Conservation (phyloP, 768 basidiomycete species). For the Termitomyces sp. region DNA sequence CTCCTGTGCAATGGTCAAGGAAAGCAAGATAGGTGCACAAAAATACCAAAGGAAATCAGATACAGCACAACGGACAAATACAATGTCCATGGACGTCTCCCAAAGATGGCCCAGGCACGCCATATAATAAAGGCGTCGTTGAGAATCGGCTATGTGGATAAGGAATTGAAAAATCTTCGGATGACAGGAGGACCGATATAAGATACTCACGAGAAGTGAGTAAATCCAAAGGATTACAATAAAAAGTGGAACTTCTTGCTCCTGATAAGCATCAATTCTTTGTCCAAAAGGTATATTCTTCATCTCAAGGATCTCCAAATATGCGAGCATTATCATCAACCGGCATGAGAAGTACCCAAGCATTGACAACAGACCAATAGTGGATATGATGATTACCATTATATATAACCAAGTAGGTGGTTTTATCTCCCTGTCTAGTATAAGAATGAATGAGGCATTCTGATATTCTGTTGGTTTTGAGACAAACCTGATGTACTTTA, state of each 20-base stretch:
- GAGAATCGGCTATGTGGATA: background rate
- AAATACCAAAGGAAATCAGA: background rate
- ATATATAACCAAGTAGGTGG: background rate
- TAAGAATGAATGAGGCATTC: background rate
- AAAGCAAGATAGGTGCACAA: background rate
- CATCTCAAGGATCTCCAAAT: background rate
- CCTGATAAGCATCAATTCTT: background rate
- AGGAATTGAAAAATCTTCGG: no score
- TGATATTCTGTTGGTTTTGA: background rate
- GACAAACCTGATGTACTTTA: background rate
- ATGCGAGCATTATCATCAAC: background rate
- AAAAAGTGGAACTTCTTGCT: background rate
- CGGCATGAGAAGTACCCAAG: background rate
- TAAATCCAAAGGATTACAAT: rapidly evolving
- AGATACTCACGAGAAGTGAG: background rate
- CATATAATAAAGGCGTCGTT: background rate
- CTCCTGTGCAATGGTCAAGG: background rate
- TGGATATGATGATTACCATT: background rate
- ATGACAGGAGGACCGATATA: background rate
- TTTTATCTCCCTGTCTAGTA: background rate
- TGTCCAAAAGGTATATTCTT: background rate
- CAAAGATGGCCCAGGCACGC: background rate
- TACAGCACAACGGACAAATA: background rate
- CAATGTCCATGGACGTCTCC: background rate
- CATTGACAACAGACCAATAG: background rate